Evolutionary conservation across 305 asterid species (phyloP), one percentile per base, ranked within the genome.

Genomic region (Fraxinus baroniana): DNA sequence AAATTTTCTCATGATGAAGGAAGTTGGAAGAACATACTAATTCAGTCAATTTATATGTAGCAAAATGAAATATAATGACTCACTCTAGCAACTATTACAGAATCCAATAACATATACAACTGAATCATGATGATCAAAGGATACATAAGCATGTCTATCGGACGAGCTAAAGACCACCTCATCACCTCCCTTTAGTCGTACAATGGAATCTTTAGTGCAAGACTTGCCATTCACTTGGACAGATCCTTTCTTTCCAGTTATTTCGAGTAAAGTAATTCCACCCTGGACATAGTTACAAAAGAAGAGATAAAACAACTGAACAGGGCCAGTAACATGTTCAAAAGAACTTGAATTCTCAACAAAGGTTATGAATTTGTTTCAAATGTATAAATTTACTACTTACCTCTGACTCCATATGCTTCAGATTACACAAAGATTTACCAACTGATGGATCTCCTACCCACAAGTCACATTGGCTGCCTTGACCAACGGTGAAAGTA

Each of bases 141-240:
- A 95, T 95, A 95, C 98, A 84, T 95, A 95, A 78, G 94, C 94
- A 85, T 92, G 93, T 85, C 87, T 87, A 33, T 92, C 94, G 32
- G 91, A 85, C 28, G 88, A 85, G 91, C 92, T 87, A 86, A 95
- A 95, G 66, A 92, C 91, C 90, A 95, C 93, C 85, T 94, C 98
- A 83, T 95, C 98, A 13, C 98, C 98, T 79, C 90, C 94, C 74
- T 87, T 91, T 55, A 95, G 88, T 81, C 90, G 91, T 84, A 93
- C 86, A 13, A 92, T 90, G 75, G 94, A 87, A 81, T 91, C 93
- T 85, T 94, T 90, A 70, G 91, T 86, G 89, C 83, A 91, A 85
- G 78, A 64, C 89, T 89, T 95, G 80, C 97, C 94, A 90, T 95
- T 95, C 81, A 95, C 98, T 85, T 89, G 93, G 81, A 95, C 97